These are phyloP conservation scores for Stentor coeruleus DNA, from an alignment of 73 alveolate species.

Conservation along the genomic window DNA sequence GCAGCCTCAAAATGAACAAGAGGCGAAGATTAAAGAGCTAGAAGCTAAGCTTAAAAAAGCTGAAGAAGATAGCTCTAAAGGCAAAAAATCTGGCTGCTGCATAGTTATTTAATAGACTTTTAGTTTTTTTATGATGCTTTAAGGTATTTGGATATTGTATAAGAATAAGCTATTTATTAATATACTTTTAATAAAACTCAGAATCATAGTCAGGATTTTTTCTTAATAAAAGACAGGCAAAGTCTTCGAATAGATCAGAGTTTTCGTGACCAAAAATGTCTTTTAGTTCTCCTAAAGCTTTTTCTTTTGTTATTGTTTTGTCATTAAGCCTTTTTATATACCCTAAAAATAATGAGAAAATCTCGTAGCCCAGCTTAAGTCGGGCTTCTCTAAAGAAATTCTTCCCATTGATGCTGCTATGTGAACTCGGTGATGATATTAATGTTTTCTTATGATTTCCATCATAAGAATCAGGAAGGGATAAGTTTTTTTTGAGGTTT, in stretches of 20 bases:
- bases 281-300: not conserved
- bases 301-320: not conserved
- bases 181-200: too few species aligned
- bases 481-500: not conserved
- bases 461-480: not conserved
- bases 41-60: too few species aligned
- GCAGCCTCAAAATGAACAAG: too few species aligned
- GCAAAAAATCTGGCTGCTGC: too few species aligned
- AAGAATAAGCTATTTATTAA: not conserved
- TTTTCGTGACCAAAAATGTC: conserved; percentile 18
- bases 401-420: not conserved
- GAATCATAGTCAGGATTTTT: not conserved
- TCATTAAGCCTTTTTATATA: conserved; percentile 5
- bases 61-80: too few species aligned
- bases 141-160: not conserved
- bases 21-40: too few species aligned
- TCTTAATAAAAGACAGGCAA: not conserved
- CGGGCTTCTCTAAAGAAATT: conserved; percentile 9
- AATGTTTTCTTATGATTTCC: not conserved
- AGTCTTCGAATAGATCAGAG: not conserved
- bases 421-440: not conserved
- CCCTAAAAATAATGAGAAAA: not conserved
- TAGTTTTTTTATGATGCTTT: too few species aligned
- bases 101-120: too few species aligned
- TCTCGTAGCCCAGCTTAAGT: not conserved